These are phyloP conservation scores for Sclerotinia trifoliorum DNA, from an alignment of 2,329 filamentous ascomycete species.

Conservation along the genomic window DNA sequence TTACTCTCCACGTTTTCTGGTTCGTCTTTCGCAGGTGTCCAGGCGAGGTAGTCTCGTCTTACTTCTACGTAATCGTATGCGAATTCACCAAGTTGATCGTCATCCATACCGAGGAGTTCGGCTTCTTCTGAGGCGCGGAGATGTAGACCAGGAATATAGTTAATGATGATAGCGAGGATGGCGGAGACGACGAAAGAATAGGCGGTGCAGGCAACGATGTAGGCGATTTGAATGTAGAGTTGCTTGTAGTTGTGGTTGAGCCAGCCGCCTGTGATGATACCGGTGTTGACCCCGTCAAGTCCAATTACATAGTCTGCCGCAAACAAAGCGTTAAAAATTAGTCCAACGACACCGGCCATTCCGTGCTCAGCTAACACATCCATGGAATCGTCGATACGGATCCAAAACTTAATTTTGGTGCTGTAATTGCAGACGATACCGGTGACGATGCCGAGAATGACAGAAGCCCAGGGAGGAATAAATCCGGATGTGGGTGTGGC, in stretches of 20 bases:
- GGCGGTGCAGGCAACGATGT: slow-evolving; percentile 62
- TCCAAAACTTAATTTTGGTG: slow-evolving; percentile 56
- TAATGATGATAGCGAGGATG: slow-evolving; percentile 70
- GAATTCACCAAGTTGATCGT: slow-evolving; percentile 87
- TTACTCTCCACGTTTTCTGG: slow-evolving; percentile 54
- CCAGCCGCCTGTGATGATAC: slow-evolving; percentile 63
- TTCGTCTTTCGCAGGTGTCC: slow-evolving; percentile 73
- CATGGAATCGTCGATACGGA: slow-evolving; percentile 68
- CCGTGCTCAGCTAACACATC: slow-evolving; percentile 72
- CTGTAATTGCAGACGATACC: slow-evolving; percentile 66
- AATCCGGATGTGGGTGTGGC: slow-evolving; percentile 69
- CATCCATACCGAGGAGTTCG: slow-evolving; percentile 83
- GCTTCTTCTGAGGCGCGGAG: slow-evolving; percentile 79
- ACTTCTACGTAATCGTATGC: slow-evolving; percentile 91
- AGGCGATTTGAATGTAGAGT: slow-evolving; percentile 78
- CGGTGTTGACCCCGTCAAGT: slow-evolving; percentile 74
- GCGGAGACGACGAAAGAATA: slow-evolving; percentile 76
- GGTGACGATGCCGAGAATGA: slow-evolving; percentile 64
- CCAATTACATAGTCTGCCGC: slow-evolving; percentile 68
- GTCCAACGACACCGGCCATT: slow-evolving; percentile 66
- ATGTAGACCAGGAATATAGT: slow-evolving; percentile 73
- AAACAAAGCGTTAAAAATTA: slow-evolving; percentile 73
- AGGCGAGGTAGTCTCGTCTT: slow-evolving; percentile 81
- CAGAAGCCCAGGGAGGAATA: slow-evolving; percentile 65
- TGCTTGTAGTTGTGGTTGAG: slow-evolving; percentile 72